Evolutionary conservation across 2,329 filamentous ascomycete species (phyloP).

Genomic region (Colletotrichum zoysiae): DNA sequence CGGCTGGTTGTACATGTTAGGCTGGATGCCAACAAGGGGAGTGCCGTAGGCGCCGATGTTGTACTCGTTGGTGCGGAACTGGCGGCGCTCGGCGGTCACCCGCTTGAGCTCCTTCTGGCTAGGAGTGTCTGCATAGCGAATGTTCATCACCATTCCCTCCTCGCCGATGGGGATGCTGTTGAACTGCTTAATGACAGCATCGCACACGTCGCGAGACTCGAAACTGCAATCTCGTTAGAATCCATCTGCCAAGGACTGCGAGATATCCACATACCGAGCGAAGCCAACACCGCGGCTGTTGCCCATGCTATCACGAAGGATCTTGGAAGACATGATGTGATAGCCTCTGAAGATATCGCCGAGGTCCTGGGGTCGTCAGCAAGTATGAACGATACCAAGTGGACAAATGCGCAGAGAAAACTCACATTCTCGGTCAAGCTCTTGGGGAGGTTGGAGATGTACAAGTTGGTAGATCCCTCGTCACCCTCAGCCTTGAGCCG

Average conservation of each 20-base stretch:
- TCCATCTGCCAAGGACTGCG: neutral
- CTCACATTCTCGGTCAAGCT: constrained; percentile 89
- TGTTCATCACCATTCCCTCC: constrained; percentile 87
- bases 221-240: constrained; percentile 72
- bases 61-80: constrained; percentile 97
- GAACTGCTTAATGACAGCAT: constrained; percentile 87
- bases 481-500: constrained; percentile 97
- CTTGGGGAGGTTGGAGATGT: constrained; percentile 96
- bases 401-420: constrained; percentile 40
- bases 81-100: constrained; percentile 92
- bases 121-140: constrained; percentile 96
- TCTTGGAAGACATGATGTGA: constrained; percentile 92
- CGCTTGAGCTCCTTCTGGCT: constrained; percentile 97
- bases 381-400: neutral
- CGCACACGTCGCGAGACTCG: constrained; percentile 88
- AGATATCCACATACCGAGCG: constrained; percentile 76
- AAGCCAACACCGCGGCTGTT: constrained; percentile 98
- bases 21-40: constrained; percentile 68
- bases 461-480: constrained; percentile 90
- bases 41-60: constrained; percentile 79
- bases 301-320: constrained; percentile 90
- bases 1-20: constrained; percentile 59
- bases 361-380: constrained; percentile 67
- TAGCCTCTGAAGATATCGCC: constrained; percentile 83
- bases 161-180: constrained; percentile 83